Conservation (phyloP, 257 asterid genomes). For the Plantago major region DNA sequence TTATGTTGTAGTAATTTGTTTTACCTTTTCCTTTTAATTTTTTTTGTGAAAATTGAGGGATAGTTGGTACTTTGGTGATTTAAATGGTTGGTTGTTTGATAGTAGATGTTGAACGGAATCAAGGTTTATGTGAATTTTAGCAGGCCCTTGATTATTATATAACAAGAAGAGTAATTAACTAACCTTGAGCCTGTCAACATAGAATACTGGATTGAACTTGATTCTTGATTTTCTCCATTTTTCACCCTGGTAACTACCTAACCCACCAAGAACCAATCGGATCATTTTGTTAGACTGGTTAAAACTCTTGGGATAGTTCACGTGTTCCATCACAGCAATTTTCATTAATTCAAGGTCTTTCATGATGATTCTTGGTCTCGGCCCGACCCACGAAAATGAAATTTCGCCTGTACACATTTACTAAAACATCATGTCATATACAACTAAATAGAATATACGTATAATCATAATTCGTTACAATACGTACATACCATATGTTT, state of each 20-base stretch:
- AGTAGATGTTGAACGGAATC: too few relatives aligned
- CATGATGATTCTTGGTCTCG: constrained; percentile 11
- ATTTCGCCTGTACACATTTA: not conserved
- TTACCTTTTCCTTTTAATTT: too few relatives aligned
- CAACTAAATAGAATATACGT: too few relatives aligned
- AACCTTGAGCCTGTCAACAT: not conserved
- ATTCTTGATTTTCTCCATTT: not conserved
- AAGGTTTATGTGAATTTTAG: too few relatives aligned
- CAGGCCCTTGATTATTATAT: too few relatives aligned
- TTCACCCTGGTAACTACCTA: constrained; percentile 12
- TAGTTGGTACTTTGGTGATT: too few relatives aligned
- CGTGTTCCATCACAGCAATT: constrained; percentile 12
- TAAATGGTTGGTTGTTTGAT: too few relatives aligned
- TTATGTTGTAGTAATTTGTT: too few relatives aligned
- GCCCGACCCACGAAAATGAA: constrained; percentile 24
- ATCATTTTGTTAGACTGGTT: not conserved
- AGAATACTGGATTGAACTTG: not conserved
- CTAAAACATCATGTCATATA: too few relatives aligned
- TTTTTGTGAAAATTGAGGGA: too few relatives aligned
- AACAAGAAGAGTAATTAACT: too few relatives aligned
- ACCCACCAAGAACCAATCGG: constrained; percentile 6
- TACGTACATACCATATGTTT: not conserved
- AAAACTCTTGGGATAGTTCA: constrained; percentile 2
- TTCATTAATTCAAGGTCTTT: constrained; percentile 2
- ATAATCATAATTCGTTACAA: too few relatives aligned